Evolutionary conservation across 2,329 filamentous ascomycete genomes (phyloP).

Genomic region (Bipolaris sorokiniana): DNA sequence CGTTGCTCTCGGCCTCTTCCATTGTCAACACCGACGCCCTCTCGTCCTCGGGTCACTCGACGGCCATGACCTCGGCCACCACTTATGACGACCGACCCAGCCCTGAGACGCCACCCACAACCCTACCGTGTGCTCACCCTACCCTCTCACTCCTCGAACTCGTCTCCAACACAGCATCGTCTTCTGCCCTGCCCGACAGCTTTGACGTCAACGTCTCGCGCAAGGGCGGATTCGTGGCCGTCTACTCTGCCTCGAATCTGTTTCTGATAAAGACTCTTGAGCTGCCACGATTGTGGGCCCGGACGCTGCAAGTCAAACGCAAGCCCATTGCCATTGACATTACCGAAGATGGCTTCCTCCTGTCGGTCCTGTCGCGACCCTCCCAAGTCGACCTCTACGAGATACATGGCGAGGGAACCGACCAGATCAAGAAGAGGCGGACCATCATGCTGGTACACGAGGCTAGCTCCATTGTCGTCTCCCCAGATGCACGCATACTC

Average conservation of each 20-base stretch:
- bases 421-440: constrained; percentile 69
- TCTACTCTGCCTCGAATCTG: constrained; percentile 47
- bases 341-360: constrained; percentile 74
- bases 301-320: constrained; percentile 47
- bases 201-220: constrained; percentile 49
- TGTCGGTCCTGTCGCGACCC: constrained; percentile 81
- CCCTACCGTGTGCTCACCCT: constrained; percentile 39
- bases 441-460: constrained; percentile 79
- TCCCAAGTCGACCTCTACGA: constrained; percentile 89
- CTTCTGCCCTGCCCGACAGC: constrained; percentile 47
- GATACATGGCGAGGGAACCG: constrained; percentile 55
- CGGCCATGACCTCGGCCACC: constrained; percentile 45
- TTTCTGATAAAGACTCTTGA: constrained; percentile 48
- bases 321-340: constrained; percentile 69
- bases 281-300: constrained; percentile 45
- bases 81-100: constrained; percentile 34
- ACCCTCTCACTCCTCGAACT: constrained; percentile 46
- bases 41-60: constrained; percentile 42
- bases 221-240: constrained; percentile 45
- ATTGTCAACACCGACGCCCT: constrained; percentile 35
- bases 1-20: constrained; percentile 42
- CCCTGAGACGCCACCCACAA: constrained; percentile 24
- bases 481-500: constrained; percentile 79
- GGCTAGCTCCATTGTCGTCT: constrained; percentile 78
- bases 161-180: constrained; percentile 47